Evolutionary conservation across 129 eudicot genomes (phyloP).

Genomic region (Mikania micrantha): DNA sequence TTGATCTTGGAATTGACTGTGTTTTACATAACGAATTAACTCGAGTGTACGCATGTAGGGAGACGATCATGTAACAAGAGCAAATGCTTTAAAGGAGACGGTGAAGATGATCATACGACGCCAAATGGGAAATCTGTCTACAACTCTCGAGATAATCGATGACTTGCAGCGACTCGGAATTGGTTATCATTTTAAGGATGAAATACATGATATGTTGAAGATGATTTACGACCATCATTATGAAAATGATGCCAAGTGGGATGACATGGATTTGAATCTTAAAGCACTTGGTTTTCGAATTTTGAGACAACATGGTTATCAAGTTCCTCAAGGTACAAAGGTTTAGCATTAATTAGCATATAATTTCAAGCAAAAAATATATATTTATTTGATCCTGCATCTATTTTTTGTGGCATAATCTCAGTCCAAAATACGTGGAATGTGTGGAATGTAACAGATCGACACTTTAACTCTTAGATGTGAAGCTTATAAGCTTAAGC

Average conservation of each 20-base stretch:
- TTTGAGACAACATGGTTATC: conserved; percentile 14
- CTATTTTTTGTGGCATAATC: no score
- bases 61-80: background rate
- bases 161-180: conserved; percentile 4
- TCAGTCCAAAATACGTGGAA: no score
- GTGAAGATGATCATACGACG: conserved; percentile 6
- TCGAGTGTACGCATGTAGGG: background rate
- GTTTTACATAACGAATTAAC: no score
- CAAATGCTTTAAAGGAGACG: background rate
- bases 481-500: no score
- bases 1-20: no score
- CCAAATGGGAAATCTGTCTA: background rate
- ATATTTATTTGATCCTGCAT: no score
- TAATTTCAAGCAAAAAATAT: no score
- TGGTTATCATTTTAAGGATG: conserved; percentile 9
- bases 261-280: background rate
- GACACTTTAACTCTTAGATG: no score
- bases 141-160: background rate
- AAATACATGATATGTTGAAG: background rate
- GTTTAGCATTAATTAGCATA: no score
- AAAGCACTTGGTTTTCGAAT: conserved; percentile 12
- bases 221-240: background rate
- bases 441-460: no score
- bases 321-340: conserved; percentile 11
- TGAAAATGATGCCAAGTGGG: background rate